These are phyloP conservation scores for Excoecaria agallocha DNA, from an alignment of 345 rosid species.

Conservation along the genomic window DNA sequence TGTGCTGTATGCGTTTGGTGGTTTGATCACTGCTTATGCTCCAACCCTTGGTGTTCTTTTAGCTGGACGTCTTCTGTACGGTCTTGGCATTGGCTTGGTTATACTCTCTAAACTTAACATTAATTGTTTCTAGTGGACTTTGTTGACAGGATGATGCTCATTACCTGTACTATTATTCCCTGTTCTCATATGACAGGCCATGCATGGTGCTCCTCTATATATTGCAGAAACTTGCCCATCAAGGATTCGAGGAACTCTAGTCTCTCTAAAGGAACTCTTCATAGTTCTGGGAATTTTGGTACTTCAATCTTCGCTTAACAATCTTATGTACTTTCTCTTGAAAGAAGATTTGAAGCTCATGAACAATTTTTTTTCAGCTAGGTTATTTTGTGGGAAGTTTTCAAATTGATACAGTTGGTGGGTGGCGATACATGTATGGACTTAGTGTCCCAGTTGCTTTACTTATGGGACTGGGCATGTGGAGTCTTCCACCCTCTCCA, in stretches of 20 bases:
- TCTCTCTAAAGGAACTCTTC: slow-evolving; percentile 87
- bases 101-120: slow-evolving; percentile 31
- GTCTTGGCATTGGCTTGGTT: slow-evolving; percentile 89
- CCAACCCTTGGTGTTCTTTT: slow-evolving; percentile 70
- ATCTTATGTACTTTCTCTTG: slow-evolving; percentile 5
- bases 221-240: slow-evolving; percentile 98
- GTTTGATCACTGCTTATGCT: slow-evolving; percentile 55
- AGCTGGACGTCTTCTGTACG: slow-evolving; percentile 77
- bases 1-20: slow-evolving; percentile 59
- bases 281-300: slow-evolving; percentile 96
- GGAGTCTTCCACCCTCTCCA: slow-evolving; percentile 95
- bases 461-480: slow-evolving; percentile 83
- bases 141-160: neutral
- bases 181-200: slow-evolving; percentile 56
- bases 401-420: slow-evolving; percentile 72
- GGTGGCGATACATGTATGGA: slow-evolving; percentile 97
- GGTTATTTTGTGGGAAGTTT: slow-evolving; percentile 91
- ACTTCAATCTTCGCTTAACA: slow-evolving; percentile 10
- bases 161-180: slow-evolving; percentile 5
- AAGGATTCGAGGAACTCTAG: slow-evolving; percentile 90
- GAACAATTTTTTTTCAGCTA: slow-evolving; percentile 44
- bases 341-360: slow-evolving; percentile 3
- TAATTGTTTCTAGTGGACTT: slow-evolving; percentile 2
- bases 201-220: slow-evolving; percentile 98
- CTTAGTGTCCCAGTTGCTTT: slow-evolving; percentile 62